These are phyloP conservation scores for Clonostachys rhizophaga DNA, from an alignment of 2,329 filamentous ascomycete species.

Conservation along the genomic window DNA sequence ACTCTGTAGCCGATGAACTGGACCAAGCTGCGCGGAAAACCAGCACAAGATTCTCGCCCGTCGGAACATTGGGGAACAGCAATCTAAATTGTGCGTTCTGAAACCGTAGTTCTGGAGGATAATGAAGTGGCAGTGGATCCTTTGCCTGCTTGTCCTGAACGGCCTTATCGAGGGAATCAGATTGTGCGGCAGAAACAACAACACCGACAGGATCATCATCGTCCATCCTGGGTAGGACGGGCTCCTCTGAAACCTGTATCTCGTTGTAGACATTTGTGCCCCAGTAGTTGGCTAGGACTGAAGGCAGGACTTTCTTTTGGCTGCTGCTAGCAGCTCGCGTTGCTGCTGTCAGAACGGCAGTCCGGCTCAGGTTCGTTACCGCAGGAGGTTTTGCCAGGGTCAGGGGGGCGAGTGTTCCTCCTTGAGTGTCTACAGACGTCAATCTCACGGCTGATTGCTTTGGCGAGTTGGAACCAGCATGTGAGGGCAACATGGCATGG, in stretches of 20 bases:
- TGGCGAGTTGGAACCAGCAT: conserved; percentile 18
- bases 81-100: conserved; percentile 94
- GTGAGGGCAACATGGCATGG: conserved; percentile 70
- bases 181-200: conserved; percentile 21
- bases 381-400: conserved; percentile 82
- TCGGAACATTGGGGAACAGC: conserved; percentile 76
- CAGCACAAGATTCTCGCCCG: conserved; percentile 77
- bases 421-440: conserved; percentile 36
- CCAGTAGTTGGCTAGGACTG: conserved; percentile 91
- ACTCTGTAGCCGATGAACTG: conserved; percentile 38
- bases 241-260: conserved; percentile 16
- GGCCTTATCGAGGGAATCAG: conserved; percentile 18
- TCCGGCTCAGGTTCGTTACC: conserved; percentile 80
- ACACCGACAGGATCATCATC: conserved; percentile 36
- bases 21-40: conserved; percentile 91
- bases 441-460: conserved; percentile 21
- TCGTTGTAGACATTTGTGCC: conserved; percentile 74
- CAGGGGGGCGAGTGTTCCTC: conserved; percentile 69
- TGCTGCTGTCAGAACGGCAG: conserved; percentile 74
- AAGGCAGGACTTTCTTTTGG: conserved; percentile 71
- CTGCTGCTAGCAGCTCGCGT: conserved; percentile 66
- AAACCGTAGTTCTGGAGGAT: conserved; percentile 75
- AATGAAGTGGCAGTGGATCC: conserved; percentile 66
- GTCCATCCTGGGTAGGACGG: conserved; percentile 21
- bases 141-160: conserved; percentile 22